Evolutionary conservation across 192 early-diverging fungal species (phyloP).

Genomic region (Geosiphon pyriformis): DNA sequence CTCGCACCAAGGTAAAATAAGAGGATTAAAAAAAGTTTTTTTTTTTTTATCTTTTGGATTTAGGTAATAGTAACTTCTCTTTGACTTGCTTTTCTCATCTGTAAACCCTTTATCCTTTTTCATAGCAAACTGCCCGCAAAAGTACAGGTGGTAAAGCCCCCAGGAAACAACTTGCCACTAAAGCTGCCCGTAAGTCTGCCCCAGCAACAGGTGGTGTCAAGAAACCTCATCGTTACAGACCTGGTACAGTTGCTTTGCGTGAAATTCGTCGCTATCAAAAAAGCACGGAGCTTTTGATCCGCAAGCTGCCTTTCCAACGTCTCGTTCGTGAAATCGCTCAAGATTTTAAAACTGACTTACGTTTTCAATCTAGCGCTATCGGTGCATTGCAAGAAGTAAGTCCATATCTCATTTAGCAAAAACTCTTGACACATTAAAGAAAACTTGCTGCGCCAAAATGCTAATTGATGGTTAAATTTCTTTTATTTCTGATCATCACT

Average conservation of each 20-base stretch:
- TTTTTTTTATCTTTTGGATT: neutral
- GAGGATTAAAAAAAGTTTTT: neutral
- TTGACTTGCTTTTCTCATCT: neutral
- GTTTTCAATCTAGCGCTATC: constrained; percentile 95
- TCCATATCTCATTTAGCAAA: constrained; percentile 69
- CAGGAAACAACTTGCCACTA: constrained; percentile 93
- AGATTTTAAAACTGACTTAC: constrained; percentile 92
- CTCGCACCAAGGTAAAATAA: constrained; percentile 22
- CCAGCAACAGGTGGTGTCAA: constrained; percentile 91
- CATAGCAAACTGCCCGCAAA: constrained; percentile 25
- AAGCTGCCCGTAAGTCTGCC: constrained; percentile 96
- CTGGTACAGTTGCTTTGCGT: constrained; percentile 86
- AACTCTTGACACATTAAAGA: constrained; percentile 32
- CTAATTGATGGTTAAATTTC: neutral
- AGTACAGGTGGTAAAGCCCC: constrained; percentile 81
- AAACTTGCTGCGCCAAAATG: neutral
- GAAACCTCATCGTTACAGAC: constrained; percentile 82
- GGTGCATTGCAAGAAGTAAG: constrained; percentile 99
- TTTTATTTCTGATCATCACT: neutral
- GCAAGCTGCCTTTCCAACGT: constrained; percentile 91
- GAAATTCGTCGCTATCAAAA: constrained; percentile 96
- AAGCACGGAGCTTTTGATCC: constrained; percentile 89
- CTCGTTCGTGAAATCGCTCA: constrained; percentile 96
- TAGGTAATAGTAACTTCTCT: neutral
- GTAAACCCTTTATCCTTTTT: neutral